Conservation (phyloP, 139 green algal species). For the Chlorella ohadii region DNA sequence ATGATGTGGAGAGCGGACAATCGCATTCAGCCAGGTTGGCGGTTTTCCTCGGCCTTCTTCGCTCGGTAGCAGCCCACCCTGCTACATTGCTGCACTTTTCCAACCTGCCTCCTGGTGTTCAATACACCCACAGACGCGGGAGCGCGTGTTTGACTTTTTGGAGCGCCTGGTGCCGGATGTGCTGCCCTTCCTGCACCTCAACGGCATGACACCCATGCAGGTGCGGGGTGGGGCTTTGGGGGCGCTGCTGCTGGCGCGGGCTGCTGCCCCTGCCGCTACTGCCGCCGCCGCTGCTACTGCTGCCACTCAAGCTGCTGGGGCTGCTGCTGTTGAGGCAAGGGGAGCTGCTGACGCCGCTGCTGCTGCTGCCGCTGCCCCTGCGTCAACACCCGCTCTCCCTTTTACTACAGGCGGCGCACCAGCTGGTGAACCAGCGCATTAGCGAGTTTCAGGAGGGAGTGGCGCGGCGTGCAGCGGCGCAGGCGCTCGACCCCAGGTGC, state of each 20-base stretch:
- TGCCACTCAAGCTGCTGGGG: too few species aligned
- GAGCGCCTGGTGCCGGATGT: slow-evolving; percentile 49
- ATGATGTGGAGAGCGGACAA: too few species aligned
- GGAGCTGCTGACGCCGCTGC: too few species aligned
- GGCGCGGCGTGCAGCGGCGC: slow-evolving; percentile 42
- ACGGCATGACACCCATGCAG: slow-evolving; percentile 32
- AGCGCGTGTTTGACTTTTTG: slow-evolving; percentile 61
- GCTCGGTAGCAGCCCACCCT: too few species aligned
- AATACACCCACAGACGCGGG: too few species aligned
- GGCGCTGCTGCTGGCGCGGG: neutral
- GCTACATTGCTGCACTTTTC: too few species aligned
- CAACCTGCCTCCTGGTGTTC: too few species aligned
- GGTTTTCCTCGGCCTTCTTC: too few species aligned
- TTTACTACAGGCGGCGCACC: slow-evolving; percentile 49
- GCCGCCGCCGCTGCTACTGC: too few species aligned
- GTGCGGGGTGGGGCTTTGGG: neutral
- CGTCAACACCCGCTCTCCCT: too few species aligned
- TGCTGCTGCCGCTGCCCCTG: neutral
- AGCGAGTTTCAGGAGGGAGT: slow-evolving; percentile 73
- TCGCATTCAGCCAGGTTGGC: too few species aligned
- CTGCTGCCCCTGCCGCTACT: neutral
- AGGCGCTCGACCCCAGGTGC: slow-evolving; percentile 24
- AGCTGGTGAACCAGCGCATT: slow-evolving; percentile 70
- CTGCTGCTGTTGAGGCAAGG: too few species aligned
- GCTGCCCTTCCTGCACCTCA: slow-evolving; percentile 53